These are phyloP conservation scores for Vigna hirtella DNA, from an alignment of 306 rosid genomes.

Conservation along the genomic window DNA sequence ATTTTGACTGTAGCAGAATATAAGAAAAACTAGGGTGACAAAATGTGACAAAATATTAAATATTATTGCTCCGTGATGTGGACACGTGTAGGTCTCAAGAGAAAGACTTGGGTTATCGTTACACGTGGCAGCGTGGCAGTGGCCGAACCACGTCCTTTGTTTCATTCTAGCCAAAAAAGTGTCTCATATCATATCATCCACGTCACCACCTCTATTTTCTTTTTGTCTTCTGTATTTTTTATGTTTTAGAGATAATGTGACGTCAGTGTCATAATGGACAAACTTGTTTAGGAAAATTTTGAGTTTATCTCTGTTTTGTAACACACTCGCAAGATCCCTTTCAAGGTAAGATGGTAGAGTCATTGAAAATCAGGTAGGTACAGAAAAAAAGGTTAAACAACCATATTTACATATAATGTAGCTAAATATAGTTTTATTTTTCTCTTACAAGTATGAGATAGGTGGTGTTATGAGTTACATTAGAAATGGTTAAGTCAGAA, in stretches of 20 bases:
- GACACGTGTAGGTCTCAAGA: background rate
- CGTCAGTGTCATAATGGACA: background rate
- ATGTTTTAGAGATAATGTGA: background rate
- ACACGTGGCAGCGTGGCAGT: conserved; percentile 15
- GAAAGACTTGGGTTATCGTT: background rate
- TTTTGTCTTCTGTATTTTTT: background rate
- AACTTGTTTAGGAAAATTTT: background rate
- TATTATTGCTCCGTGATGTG: background rate
- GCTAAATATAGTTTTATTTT: too few species aligned
- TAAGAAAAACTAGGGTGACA: background rate
- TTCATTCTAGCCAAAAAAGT: background rate
- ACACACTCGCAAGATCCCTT: too few species aligned
- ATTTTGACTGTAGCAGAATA: background rate
- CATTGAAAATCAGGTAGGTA: too few species aligned
- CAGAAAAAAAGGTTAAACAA: too few species aligned
- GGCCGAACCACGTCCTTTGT: conserved; percentile 13
- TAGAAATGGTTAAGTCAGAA: too few species aligned
- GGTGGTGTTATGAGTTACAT: too few species aligned
- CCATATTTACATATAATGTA: too few species aligned
- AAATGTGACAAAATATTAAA: background rate
- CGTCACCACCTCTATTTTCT: background rate
- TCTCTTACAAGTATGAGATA: too few species aligned
- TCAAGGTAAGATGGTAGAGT: too few species aligned
- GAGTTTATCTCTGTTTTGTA: background rate
- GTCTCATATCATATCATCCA: background rate